Base-by-base conservation (phyloP, 2,329 filamentous ascomycete species). In the Pseudonectria buxi region DNA sequence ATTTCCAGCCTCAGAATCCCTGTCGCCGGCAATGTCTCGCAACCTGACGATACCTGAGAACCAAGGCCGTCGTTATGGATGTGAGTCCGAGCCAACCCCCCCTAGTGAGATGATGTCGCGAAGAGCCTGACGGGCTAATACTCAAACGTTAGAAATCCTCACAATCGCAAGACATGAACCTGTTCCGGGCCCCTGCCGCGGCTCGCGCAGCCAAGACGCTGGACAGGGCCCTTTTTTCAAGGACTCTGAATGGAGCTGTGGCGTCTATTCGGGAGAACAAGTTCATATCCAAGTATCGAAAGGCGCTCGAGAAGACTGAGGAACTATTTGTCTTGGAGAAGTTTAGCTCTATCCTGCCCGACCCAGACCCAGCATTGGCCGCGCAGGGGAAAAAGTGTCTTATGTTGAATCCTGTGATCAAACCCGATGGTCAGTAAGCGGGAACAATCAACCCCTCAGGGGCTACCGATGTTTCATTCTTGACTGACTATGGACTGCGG, bases 201-300 rank as follows among this genome's bases (percentile, higher is more conserved):
- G 82, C 90, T 51, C 83, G 85, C 59, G 80, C 82, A 40, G 85
- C 86, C 68, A 80, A 80, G 55, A 74, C 76, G 32, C 77, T 98
- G 45, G 89, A 98, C 65, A 81, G 86, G 47, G 73, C 81, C 12
- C 81, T 94, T 45, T 96, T 96, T 67, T 71, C 76, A 34, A 86
- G 82, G 58, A 84, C 72, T 1, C 66, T 95, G 36, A 79, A 82
- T 15, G 69, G 90, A 15, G 76, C 87, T 7, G 89, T 88, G 3
- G 90, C 88, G 6, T 76, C 83, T 26, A 69, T 96, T 29, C 74
- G 77, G 45, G 83, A 92, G 55, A 75, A 75, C 41, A 83, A 78
- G 48, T 76, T 87, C 50, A 87, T 96, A 37, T 74, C 81, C 15
- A 74, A 70, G 45, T 81, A 85, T 57, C 76, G 85, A 44, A 78